Evolutionary conservation across 169 alveolate species (phyloP), one percentile per base, ranked within the genome.

Genomic region (Plasmodium gonderi): DNA sequence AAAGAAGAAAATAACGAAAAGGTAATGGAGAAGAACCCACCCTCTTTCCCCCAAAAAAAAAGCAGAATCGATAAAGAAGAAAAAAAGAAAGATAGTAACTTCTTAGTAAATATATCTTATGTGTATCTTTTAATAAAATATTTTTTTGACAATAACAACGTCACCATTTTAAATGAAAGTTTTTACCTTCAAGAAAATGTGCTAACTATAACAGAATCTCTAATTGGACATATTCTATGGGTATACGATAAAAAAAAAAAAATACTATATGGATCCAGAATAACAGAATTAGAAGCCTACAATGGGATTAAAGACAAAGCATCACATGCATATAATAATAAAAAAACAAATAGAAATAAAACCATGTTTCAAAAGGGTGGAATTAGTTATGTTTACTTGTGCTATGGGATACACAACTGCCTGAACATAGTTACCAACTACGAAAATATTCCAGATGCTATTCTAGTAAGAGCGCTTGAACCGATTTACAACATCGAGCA

Each of bases 381-480:
- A 17, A 69, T 79, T 31, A 79, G 95, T 68, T 93, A 93, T 67
- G 96, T 93, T 5, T 93, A 93, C 72, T 23, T 91, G 54, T 93
- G 96, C 68, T 92, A 93, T 76, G 95, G 95, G 0, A 80, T 93
- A 17, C 95, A 93, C 51, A 64, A 80, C 36, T 76, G 92, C 40
- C 40, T 93, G n/a, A 93, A 93, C 42, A 81, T 93, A 8, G 95
- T 93, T 2, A 93, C 96, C 1, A 82, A 82, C 68, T 14, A 8
- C 3, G 89, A 65, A 49, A 79, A 82, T 81, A 31, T 47, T 20
- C 94, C 96, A 14, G 94, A 93, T 51, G 95, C 96, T 23, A 92
- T 93, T 80, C 68, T 93, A 51, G 76, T 93, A 14, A 78, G 96
- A 76, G 36, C 96, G n/a, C 23, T 79, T 23, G 95, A 93, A 36